Base-by-base conservation (phyloP, 331 rosid genomes). In the Quercus tomentella region DNA sequence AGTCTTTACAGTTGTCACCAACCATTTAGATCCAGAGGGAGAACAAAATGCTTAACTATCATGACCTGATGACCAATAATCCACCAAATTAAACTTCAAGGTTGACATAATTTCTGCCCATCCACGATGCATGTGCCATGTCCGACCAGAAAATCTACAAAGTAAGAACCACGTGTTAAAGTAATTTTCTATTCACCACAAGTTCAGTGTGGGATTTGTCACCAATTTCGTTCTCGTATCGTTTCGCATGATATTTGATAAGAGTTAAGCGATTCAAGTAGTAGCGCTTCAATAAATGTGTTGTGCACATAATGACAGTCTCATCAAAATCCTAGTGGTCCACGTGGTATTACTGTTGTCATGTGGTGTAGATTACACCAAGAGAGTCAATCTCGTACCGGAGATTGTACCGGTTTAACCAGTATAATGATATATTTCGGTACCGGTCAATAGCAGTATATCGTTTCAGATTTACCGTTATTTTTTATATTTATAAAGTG, bases 391-490 rank as follows among this genome's bases (percentile, higher is more conserved):
- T 35, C 0, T 35, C 9, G 2, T 35, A 35, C 0, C 0, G 9
- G 41, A 6, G 2, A 9, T 0, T 6, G 0, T 35, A 35, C 0
- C 0, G 9, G 0, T 35, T 35, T 6, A 0, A 35, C 0, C 2
- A 6, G 2, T 6, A 0, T 0, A 35, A 35, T 0, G 41, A 35
- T 35, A 35, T 35, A 35, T 35, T 0, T 35, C 0, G 9, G 0
- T 0, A 35, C 0, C 2, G 0, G 0, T 35, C 2, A 35, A 35
- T 35, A 35, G 0, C 0, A 0, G 0, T 35, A 0, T 35, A 35
- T 0, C 0, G 0, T 35, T 35, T 35, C 0, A 0, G 0, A 0
- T 35, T 35, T 35, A 6, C 2, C 2, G 9, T 6, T 35, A 35
- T 0, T 35, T 35, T 35, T 35, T 35, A 6, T 35, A 35, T 35